Evolutionary conservation across 169 alveolate species (phyloP), one percentile per base, ranked within the genome.

Genomic region (Eimeria mitis): DNA sequence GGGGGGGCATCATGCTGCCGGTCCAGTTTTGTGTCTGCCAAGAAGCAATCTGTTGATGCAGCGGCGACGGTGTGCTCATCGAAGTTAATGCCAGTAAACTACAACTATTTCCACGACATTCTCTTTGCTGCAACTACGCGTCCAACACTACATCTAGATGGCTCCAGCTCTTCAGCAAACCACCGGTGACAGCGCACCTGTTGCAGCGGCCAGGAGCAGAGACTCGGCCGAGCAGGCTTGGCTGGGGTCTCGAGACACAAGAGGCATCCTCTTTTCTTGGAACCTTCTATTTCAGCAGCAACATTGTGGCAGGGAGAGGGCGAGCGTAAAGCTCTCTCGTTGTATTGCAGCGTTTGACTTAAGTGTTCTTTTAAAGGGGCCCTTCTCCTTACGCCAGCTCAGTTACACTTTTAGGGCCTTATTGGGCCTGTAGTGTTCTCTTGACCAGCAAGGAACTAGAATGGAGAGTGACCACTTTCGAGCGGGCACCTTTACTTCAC

Each of bases 221-320:
- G 0, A 40, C 83, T 73, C 31, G 34, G 83, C 83, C 40, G 8
- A 28, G 31, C 54, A 71, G 83, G 83, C 34, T 37, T 52, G n/a
- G 34, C 34, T 40, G 37, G 56, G 83, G 54, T 73, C 37, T 7
- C 31, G 54, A 40, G 52, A 19, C 1, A 73, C 56, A n/a, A 2
- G 56, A 42, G 54, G 34, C 40, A 2, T 40, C 83, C 83, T 28
- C 54, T 8, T 73, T 31, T 6, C 52, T 73, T 16, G 83, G 54
- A 73, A 40, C 34, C 52, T 73, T 37, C 1, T 21, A 0, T 73
- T 1, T 37, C 83, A 0, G 83, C 54, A 40, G 54, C 83, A 73
- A 21, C 52, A 73, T 16, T 19, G 81, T 14, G 83, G 83, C 40
- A 73, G 54, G 34, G 83, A 37, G 14, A 73, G 83, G 83, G 83